Evolutionary conservation across 2,329 filamentous ascomycete species (phyloP).

Genomic region (Aspergillus sp.): DNA sequence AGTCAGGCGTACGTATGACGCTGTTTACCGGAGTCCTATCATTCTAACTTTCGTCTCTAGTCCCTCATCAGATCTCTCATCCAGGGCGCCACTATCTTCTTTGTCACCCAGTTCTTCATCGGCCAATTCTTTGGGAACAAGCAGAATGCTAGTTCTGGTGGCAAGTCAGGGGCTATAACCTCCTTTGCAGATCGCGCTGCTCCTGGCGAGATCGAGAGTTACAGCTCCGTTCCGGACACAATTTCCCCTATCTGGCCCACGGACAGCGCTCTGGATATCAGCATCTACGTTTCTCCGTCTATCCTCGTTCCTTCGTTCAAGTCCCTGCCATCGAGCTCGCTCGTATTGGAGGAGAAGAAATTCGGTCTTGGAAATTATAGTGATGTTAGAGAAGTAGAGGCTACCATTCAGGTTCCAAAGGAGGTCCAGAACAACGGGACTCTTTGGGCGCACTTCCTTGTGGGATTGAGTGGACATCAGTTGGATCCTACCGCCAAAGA

Average conservation of each 20-base stretch:
- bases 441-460: slow-evolving; percentile 90
- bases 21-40: neutral
- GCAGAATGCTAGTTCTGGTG: slow-evolving; percentile 24
- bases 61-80: slow-evolving; percentile 45
- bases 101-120: slow-evolving; percentile 58
- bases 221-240: slow-evolving; percentile 59
- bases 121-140: slow-evolving; percentile 53
- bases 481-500: slow-evolving; percentile 71
- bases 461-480: slow-evolving; percentile 72
- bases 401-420: slow-evolving; percentile 72
- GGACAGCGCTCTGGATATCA: slow-evolving; percentile 76
- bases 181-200: slow-evolving; percentile 66
- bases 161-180: slow-evolving; percentile 51
- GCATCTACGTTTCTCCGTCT: slow-evolving; percentile 78
- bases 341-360: slow-evolving; percentile 76
- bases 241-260: slow-evolving; percentile 88
- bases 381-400: slow-evolving; percentile 75
- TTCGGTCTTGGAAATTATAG: slow-evolving; percentile 78
- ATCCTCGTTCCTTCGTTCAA: slow-evolving; percentile 65
- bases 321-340: slow-evolving; percentile 62
- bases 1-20: slow-evolving; percentile 30
- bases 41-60: slow-evolving; percentile 32
- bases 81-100: slow-evolving; percentile 61
- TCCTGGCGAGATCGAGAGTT: slow-evolving; percentile 35
- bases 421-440: slow-evolving; percentile 89